These are phyloP conservation scores for Adenanthera pavonina DNA, from an alignment of 306 rosid species.

Conservation along the genomic window DNA sequence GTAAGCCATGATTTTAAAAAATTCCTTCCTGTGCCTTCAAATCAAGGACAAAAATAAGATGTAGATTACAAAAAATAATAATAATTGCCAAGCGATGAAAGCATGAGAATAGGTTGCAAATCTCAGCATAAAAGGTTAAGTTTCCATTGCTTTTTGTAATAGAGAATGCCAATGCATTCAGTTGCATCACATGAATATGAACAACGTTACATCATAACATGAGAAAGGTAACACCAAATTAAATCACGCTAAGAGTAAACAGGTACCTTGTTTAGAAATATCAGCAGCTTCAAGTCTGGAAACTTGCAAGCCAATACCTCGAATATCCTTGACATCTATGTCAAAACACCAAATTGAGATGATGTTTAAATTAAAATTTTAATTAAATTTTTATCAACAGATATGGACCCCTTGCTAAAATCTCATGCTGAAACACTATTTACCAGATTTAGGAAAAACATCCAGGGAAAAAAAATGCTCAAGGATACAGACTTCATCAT, in stretches of 20 bases:
- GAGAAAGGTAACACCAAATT: neutral
- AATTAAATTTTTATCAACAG: constrained; percentile 28
- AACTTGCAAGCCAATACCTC: constrained; percentile 95
- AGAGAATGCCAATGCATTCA: constrained; percentile 1
- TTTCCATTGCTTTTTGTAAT: constrained; percentile 24
- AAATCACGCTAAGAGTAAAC: constrained; percentile 21
- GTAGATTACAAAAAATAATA: constrained; percentile 21
- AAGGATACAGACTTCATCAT: constrained; percentile 4
- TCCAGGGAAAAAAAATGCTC: constrained; percentile 14
- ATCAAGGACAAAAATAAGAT: constrained; percentile 21
- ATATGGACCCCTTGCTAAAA: constrained; percentile 10
- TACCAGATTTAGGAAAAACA: constrained; percentile 13
- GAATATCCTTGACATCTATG: constrained; percentile 88
- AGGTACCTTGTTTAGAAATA: constrained; percentile 73
- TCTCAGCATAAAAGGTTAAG: constrained; percentile 29
- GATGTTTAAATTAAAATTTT: constrained; percentile 36
- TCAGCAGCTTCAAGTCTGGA: constrained; percentile 79
- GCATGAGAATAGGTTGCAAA: neutral
- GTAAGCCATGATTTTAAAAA: constrained; percentile 76
- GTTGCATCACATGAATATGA: constrained; percentile 14
- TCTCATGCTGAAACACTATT: constrained; percentile 28
- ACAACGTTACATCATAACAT: neutral
- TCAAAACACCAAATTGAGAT: constrained; percentile 40
- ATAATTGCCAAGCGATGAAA: constrained; percentile 1
- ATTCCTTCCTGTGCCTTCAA: constrained; percentile 58